Base-by-base conservation (phyloP, 371 early-diverging fungal genomes). In the Mucor plumbeus region DNA sequence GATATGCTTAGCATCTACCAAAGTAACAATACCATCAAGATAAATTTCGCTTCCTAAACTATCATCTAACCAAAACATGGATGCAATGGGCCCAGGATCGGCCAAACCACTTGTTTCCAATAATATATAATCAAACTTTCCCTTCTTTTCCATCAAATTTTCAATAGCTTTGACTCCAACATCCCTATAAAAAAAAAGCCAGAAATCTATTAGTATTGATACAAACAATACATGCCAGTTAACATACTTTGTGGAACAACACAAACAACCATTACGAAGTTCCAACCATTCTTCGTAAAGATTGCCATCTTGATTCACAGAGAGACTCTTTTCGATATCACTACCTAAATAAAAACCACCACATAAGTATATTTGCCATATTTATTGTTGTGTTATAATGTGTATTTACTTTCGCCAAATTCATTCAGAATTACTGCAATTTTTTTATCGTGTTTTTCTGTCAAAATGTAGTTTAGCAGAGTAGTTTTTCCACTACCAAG, bases 61-160 rank as follows among this genome's bases (percentile, higher is more conserved):
- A 71, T 97, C 97, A 69, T 99, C 98, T 47, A 97, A 74, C 99
- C 98, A 99, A 73, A 99, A 93, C 91, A 97, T 97, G 26, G 92
- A 87, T 4, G 95, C 97, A 62, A 99, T 97, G 5, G 95, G 95
- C 0, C 94, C 92, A 19, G 95, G 95, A 80, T 94, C 95, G 5
- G 94, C 93, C 14, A 94, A 71, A 8, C 94, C 87, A 72, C 84
- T 80, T 5, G 99, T 97, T 75, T 99, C 98, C 50, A 99, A 72
- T 33, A 99, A 65, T 41, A 99, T 95, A 72, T 97, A 97, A 72
- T 99, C 99, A 70, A 98, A 97, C 63, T 90, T 89, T 39, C 68
- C 96, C 89, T 72, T 90, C 86, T 92, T 92, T 66, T 92, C 85
- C 92, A 98, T 93, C 63, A 99, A 77, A 65, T 89, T 88, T 70